These are phyloP conservation scores for Globisporangium paddicum DNA, from an alignment of 352 stramenopile genomes.

Conservation along the genomic window DNA sequence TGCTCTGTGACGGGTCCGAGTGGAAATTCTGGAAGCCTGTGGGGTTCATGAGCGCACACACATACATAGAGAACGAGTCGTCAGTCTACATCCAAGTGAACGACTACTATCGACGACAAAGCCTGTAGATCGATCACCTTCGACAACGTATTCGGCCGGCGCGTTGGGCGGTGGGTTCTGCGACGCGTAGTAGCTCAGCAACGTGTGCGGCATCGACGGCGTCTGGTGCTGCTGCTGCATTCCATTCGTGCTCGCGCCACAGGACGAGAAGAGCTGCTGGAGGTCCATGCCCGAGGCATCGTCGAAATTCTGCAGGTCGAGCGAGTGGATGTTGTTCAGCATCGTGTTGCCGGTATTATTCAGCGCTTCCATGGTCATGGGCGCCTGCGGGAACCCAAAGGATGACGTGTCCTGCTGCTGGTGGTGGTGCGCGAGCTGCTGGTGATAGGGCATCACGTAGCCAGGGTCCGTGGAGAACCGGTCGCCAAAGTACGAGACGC, in stretches of 20 bases:
- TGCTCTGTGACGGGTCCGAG: not conserved
- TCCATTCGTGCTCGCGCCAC: too few relatives aligned
- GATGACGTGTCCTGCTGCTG: conserved; percentile 8
- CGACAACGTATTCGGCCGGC: conserved; percentile 16
- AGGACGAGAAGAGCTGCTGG: conserved; percentile 17
- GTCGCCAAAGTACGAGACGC: not conserved
- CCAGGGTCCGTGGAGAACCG: conserved; percentile 4
- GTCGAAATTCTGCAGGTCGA: conserved; percentile 20
- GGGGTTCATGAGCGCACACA: not conserved
- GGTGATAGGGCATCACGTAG: not conserved
- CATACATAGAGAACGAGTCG: too few relatives aligned
- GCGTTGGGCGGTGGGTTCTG: not conserved
- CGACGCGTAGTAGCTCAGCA: conserved; percentile 9
- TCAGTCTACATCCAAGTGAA: not conserved
- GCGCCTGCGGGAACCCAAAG: conserved; percentile 3
- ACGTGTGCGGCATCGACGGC: not conserved
- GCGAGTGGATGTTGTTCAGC: conserved; percentile 9
- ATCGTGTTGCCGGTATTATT: not conserved
- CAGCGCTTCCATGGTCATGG: not conserved
- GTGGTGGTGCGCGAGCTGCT: not conserved
- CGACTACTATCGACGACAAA: too few relatives aligned
- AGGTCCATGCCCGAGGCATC: conserved; percentile 14
- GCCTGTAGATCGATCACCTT: too few relatives aligned
- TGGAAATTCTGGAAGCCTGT: conserved; percentile 12
- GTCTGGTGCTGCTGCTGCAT: conserved; percentile 5